phyloP scores from a whole-genome alignment of 257 asterid genomes.

The Solanum boliviense region DNA sequence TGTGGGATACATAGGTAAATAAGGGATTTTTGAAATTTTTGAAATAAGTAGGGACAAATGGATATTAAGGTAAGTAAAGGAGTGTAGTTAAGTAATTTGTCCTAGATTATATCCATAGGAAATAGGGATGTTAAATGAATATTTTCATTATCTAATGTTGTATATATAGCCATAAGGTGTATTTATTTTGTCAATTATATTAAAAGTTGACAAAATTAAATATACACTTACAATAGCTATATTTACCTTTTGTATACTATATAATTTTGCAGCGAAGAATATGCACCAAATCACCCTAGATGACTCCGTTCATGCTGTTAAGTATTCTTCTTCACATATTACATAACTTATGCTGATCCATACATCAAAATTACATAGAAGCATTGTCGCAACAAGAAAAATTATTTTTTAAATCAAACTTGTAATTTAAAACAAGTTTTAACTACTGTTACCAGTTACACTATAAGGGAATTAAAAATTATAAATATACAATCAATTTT shows the following conservation, averaged over 20 bases:
- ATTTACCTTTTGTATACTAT: no score
- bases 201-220: not conserved
- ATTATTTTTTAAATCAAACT: fast-evolving
- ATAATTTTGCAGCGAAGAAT: not conserved
- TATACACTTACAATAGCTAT: no score
- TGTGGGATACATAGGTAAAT: no score
- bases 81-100: no score
- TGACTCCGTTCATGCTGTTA: not conserved
- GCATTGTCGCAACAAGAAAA: not conserved
- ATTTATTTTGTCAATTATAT: no score
- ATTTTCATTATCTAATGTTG: not conserved
- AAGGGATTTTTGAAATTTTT: no score
- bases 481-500: not conserved
- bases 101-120: not conserved
- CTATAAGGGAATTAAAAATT: not conserved
- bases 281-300: not conserved
- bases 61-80: no score
- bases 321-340: no score
- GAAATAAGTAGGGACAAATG: no score
- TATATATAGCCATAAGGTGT: not conserved
- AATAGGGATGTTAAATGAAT: not conserved
- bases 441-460: not conserved
- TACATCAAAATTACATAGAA: not conserved
- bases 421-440: not conserved
- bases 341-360: not conserved